These are phyloP conservation scores for Lodderomyces margitis DNA, from an alignment of 1,139 yeast species.

Conservation along the genomic window DNA sequence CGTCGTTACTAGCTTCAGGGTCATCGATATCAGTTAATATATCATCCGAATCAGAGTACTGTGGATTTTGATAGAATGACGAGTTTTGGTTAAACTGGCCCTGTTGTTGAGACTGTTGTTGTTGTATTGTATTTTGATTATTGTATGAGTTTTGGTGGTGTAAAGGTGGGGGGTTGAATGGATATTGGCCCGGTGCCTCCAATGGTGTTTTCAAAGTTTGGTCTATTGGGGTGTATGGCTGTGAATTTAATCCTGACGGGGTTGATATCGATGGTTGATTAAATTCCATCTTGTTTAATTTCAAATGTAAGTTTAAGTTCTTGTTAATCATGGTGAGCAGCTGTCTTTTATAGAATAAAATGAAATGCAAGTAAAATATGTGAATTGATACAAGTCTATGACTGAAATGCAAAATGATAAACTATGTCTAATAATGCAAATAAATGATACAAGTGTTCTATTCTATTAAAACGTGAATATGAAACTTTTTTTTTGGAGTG, in stretches of 20 bases:
- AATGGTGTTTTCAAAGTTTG: slow-evolving; percentile 45
- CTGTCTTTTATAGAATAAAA: not conserved
- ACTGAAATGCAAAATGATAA: too few species aligned
- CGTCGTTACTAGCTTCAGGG: slow-evolving; percentile 33
- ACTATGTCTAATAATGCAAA: too few species aligned
- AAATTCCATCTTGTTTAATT: slow-evolving; percentile 24
- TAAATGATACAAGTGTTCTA: too few species aligned
- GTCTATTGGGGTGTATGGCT: slow-evolving; percentile 47
- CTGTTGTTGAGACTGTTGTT: slow-evolving; percentile 12
- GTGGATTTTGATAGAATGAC: slow-evolving; percentile 29
- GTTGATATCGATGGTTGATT: slow-evolving; percentile 20
- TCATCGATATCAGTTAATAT: slow-evolving; percentile 43
- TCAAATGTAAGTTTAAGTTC: slow-evolving; percentile 23
- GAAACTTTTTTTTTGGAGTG: not conserved
- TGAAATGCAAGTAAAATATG: too few species aligned
- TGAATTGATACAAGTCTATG: too few species aligned
- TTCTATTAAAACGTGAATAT: too few species aligned
- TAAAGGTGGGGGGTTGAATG: slow-evolving; percentile 6
- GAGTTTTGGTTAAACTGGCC: not conserved
- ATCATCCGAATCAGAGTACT: slow-evolving; percentile 44
- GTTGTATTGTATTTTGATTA: slow-evolving; percentile 11
- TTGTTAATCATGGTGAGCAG: slow-evolving; percentile 22
- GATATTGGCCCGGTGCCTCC: slow-evolving; percentile 23
- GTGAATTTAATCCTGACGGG: slow-evolving; percentile 28
- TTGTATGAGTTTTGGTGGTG: slow-evolving; percentile 5